Conservation (phyloP, 2,329 filamentous ascomycete genomes). For the Colletotrichum eleusines region DNA sequence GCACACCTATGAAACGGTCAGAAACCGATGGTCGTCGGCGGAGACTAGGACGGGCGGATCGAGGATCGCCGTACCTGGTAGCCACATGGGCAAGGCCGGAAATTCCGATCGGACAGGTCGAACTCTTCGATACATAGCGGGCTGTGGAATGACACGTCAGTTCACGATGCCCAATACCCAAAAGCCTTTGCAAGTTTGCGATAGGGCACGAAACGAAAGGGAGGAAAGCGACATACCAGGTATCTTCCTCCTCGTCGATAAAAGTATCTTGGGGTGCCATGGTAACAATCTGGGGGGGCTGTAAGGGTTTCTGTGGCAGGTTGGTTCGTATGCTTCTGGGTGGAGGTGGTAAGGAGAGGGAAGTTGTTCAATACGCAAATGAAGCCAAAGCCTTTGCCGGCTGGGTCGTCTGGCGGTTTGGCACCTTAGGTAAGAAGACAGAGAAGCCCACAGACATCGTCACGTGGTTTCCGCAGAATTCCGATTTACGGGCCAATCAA, state of each 20-base stretch:
- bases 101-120: conserved; percentile 96
- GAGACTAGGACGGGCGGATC: background rate
- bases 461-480: conserved; percentile 3
- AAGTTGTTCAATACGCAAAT: conserved; percentile 40
- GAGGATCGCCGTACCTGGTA: conserved; percentile 81
- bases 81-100: conserved; percentile 95
- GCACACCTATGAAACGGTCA: conserved; percentile 76
- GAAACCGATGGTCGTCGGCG: conserved; percentile 11
- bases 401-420: conserved; percentile 34
- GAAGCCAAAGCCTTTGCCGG: conserved; percentile 42
- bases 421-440: conserved; percentile 34
- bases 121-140: conserved; percentile 99
- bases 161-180: conserved; percentile 20
- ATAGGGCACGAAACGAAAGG: conserved; percentile 22
- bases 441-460: background rate
- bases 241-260: conserved; percentile 78
- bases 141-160: conserved; percentile 63
- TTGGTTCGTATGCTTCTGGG: conserved; percentile 29
- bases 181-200: conserved; percentile 3
- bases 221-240: conserved; percentile 64
- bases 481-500: conserved; percentile 17
- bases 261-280: conserved; percentile 79
- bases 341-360: conserved; percentile 42
- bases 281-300: conserved; percentile 45
- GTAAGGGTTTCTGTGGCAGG: conserved; percentile 23